Base-by-base conservation (phyloP, 352 stramenopile species). In the Globisporangium abappressorium region DNA sequence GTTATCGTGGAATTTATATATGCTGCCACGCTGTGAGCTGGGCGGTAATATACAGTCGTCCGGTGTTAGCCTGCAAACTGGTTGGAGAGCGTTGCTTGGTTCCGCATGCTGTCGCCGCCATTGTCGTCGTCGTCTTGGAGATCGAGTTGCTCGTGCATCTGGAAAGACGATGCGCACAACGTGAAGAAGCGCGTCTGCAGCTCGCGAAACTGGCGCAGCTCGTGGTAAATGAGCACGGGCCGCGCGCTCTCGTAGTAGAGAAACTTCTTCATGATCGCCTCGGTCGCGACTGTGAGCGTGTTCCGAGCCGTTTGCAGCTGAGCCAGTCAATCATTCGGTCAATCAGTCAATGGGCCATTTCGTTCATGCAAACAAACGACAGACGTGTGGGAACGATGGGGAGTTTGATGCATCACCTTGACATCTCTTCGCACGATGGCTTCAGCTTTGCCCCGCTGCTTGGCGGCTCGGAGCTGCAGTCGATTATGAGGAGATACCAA, bases 381-480 rank as follows among this genome's bases (percentile, higher is more conserved):
- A 34, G 1, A 3, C 26, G 41, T 46, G 33, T 38, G 38, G 14
- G 38, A 46, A 46, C 14, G 14, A 18, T 46, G 38, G 14, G 14
- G 12, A 33, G 12, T 22, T 49, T n/a, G 41, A n/a, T n/a, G 41
- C 2, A 22, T 49, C 36, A 73, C 72, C 66, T 78, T 78, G n/a
- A 73, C 62, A 56, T 78, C 72, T 2, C 72, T 70, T 28, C 72
- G 70, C 24, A 78, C 54, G n/a, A 78, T 67, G 38, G 65, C 66
- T 28, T 76, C 53, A 7, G 72, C 41, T 63, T 78, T 64, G 24
- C 66, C 62, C 1, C 58, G 57, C 28, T 76, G 70, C 30, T 75
- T 72, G 6, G 70, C 70, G n/a, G 55, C 38, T 12, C 62, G 70
- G 14, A 78, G 66, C 69, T 77, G 55, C 30, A 43, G 5, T 55